Base-by-base conservation (phyloP, 768 basidiomycete species). In the Leccinum disarticulatum region DNA sequence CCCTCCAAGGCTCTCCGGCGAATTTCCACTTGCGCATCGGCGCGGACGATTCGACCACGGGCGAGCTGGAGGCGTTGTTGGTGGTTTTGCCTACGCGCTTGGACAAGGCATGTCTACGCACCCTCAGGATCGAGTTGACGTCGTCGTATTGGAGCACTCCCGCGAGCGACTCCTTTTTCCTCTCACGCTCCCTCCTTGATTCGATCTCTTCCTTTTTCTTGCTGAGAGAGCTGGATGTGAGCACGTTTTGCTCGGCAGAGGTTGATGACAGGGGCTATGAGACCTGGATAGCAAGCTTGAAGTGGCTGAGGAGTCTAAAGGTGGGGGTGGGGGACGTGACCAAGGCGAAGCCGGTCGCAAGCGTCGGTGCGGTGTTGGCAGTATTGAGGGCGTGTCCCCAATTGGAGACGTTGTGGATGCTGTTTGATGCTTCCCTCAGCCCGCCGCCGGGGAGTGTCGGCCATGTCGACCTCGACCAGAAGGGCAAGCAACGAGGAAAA, bases 121-220 rank as follows among this genome's bases (percentile, higher is more conserved):
- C 54, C 17, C 58, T 71, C 51, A 57, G 55, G 4, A 35, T 69
- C 54, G 66, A 71, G 41, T 54, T 71, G 47, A 71, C 67, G 3
- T 72, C 68, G 13, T 70, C 70, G 1, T 72, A 72, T 41, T 72
- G 70, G 68, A 64, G 61, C 17, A 61, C 64, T 2, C 64, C 66
- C 0, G 58, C 66, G 3, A 66, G 62, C 56, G 68, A 71, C 30
- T 59, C 68, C 4, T 70, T 70, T 52, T 47, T 50, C 1, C 70
- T 71, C 30, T 61, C 66, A 0, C 14, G 61, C 2, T 14, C 60
- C 10, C 22, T 70, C 17, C 35, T 71, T 0, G 36, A 57, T 5
- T 60, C 68, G 7, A 35, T 72, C 9, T 33, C 61, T 0, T 55
- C 47, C 1, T 71, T 71, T 51, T 48, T 62, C 0, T 61, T 48